A percentile compares a stretch with the other conserved stretches of the same genome.
Evolutionary conservation across 805 yeast species (phyloP).

Genomic region (Saccharomyces cerevisiae): DNA sequence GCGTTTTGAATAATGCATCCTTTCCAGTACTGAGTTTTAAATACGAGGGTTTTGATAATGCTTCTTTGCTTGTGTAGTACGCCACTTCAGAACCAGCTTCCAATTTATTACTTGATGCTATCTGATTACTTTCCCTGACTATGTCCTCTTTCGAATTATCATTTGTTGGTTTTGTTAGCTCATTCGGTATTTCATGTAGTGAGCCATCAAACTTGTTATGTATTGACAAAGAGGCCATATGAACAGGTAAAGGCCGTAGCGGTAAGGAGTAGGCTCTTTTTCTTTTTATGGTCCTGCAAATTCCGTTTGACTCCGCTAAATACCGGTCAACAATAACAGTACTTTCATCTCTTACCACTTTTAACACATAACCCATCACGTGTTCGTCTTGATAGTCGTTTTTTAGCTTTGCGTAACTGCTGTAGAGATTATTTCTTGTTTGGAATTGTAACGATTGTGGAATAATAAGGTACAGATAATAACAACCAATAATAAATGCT

Average conservation of each 20-base stretch:
- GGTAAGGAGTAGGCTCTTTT: slow-evolving; percentile 31
- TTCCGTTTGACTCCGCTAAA: slow-evolving; percentile 11
- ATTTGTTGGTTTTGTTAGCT: not conserved
- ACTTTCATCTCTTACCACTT: slow-evolving; percentile 30
- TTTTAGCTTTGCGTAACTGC: slow-evolving; percentile 31
- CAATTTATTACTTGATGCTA: not conserved
- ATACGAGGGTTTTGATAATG: not conserved
- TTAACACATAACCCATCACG: slow-evolving; percentile 34
- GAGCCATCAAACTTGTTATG: not conserved
- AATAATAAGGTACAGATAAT: slow-evolving; percentile 31
- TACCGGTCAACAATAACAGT: slow-evolving; percentile 21
- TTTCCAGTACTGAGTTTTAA: not conserved
- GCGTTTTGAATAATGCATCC: not conserved
- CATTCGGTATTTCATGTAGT: not conserved
- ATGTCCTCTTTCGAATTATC: not conserved
- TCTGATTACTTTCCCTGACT: not conserved
- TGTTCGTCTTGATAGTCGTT: slow-evolving; percentile 31
- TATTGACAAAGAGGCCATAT: slow-evolving; percentile 4
- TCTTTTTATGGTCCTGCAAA: slow-evolving; percentile 10
- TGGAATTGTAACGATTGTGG: slow-evolving; percentile 36
- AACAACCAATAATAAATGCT: slow-evolving; percentile 32
- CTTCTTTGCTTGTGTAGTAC: not conserved
- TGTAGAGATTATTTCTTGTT: slow-evolving; percentile 33
- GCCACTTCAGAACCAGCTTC: not conserved
- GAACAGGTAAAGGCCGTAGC: slow-evolving; percentile 1